A percentile compares a stretch with the other conserved stretches of the same genome.
Evolutionary conservation across 345 rosid species (phyloP).

Genomic region (Cardiospermum halicacabum): DNA sequence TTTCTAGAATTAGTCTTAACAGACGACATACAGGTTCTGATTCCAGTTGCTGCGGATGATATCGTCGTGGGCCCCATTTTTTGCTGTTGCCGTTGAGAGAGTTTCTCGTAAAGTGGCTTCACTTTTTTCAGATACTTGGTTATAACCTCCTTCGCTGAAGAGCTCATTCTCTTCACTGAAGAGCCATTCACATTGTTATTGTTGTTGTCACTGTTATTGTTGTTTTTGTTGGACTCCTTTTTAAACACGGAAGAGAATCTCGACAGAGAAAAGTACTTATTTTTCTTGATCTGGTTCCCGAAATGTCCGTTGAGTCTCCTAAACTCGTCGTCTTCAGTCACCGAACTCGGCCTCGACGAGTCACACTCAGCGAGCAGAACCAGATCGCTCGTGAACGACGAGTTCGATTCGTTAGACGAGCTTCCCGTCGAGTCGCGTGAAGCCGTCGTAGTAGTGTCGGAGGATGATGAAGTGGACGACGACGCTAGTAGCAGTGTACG

Average conservation of each 20-base stretch:
- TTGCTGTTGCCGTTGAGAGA: slow-evolving; percentile 58
- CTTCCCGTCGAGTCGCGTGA: slow-evolving; percentile 89
- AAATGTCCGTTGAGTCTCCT: slow-evolving; percentile 22
- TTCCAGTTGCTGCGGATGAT: too few species aligned
- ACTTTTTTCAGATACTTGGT: slow-evolving; percentile 84
- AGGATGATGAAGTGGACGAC: slow-evolving; percentile 59
- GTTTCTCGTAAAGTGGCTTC: slow-evolving; percentile 87
- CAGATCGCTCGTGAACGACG: slow-evolving; percentile 51
- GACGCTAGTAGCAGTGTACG: slow-evolving; percentile 80
- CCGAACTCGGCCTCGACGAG: slow-evolving; percentile 89
- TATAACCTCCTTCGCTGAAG: slow-evolving; percentile 73
- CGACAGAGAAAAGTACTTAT: slow-evolving; percentile 59
- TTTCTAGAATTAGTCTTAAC: slow-evolving; percentile 20
- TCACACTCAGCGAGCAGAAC: slow-evolving; percentile 44
- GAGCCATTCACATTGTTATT: slow-evolving; percentile 19
- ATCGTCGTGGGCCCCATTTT: slow-evolving; percentile 22
- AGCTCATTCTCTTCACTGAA: slow-evolving; percentile 68
- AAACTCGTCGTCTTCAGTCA: slow-evolving; percentile 64
- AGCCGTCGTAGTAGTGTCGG: slow-evolving; percentile 54
- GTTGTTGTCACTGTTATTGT: slow-evolving; percentile 26
- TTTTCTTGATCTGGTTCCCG: slow-evolving; percentile 31
- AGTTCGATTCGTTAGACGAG: slow-evolving; percentile 51
- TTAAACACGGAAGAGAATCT: slow-evolving; percentile 88
- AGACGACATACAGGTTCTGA: slow-evolving; percentile 6
- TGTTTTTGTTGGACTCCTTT: slow-evolving; percentile 48